Conservation (phyloP, 129 eudicot genomes). For the Kitagawia praeruptora region DNA sequence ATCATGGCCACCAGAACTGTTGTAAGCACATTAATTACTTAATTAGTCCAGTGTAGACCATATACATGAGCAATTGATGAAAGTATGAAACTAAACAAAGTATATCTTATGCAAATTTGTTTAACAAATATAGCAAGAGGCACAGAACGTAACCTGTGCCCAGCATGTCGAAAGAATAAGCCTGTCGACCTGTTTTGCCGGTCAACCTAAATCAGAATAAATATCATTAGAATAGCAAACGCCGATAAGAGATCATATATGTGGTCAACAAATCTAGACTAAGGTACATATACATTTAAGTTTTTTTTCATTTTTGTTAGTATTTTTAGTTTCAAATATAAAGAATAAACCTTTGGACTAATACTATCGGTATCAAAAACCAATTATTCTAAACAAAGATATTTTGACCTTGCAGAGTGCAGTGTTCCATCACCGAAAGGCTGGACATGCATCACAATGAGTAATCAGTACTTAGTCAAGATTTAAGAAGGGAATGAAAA, state of each 20-base stretch:
- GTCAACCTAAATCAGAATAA: slow-evolving; percentile 38
- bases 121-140: neutral
- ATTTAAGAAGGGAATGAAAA: neutral
- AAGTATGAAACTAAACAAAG: neutral
- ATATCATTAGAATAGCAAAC: neutral
- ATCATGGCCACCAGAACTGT: neutral
- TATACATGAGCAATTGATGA: neutral
- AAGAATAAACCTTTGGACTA: neutral
- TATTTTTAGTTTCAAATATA: neutral
- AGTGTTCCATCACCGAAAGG: neutral
- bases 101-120: neutral
- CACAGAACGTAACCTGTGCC: slow-evolving; percentile 54
- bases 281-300: neutral
- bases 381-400: neutral
- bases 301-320: neutral
- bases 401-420: neutral
- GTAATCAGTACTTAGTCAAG: neutral
- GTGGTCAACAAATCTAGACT: neutral
- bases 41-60: neutral
- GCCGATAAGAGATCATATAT: neutral
- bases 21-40: neutral
- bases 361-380: neutral
- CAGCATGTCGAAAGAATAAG: slow-evolving; percentile 76
- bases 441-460: neutral
- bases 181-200: slow-evolving; percentile 50